Evolutionary conservation across 2,329 filamentous ascomycete genomes (phyloP).

Genomic region (Diaporthe longicolla): DNA sequence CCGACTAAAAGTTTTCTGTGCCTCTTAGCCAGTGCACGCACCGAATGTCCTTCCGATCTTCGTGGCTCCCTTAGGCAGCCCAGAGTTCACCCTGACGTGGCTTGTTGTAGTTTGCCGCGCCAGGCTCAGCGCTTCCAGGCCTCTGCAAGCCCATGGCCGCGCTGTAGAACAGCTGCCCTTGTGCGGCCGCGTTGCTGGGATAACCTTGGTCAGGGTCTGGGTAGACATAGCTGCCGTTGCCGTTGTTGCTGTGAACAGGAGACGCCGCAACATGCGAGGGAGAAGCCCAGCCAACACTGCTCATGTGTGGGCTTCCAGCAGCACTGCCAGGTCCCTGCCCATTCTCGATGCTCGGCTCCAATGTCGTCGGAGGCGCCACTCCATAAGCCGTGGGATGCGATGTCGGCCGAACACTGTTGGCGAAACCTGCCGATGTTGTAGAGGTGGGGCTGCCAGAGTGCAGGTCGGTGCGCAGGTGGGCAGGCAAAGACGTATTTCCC

Average conservation of each 20-base stretch:
- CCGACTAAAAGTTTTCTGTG: background rate
- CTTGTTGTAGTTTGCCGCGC: constrained; percentile 71
- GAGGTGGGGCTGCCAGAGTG: constrained; percentile 79
- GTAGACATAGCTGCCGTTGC: constrained; percentile 78
- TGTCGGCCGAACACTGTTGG: constrained; percentile 75
- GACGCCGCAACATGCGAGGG: constrained; percentile 79
- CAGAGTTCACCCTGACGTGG: constrained; percentile 69
- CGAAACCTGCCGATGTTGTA: constrained; percentile 74
- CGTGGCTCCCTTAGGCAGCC: constrained; percentile 50
- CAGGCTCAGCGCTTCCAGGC: constrained; percentile 81
- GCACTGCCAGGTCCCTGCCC: constrained; percentile 78
- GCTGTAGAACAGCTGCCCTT: constrained; percentile 78
- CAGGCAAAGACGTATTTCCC: constrained; percentile 82
- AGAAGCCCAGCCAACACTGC: constrained; percentile 86
- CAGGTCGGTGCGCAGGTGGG: constrained; percentile 84
- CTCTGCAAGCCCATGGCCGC: constrained; percentile 73
- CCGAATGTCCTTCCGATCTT: too few relatives aligned
- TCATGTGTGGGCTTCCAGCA: constrained; percentile 90
- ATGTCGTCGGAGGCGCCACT: constrained; percentile 76
- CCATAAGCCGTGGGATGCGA: constrained; percentile 88
- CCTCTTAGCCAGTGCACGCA: background rate
- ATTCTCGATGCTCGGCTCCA: constrained; percentile 88
- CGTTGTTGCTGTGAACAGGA: constrained; percentile 72
- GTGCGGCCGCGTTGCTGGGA: constrained; percentile 66
- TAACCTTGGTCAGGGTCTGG: constrained; percentile 82